Conservation (phyloP, 257 asterid genomes). For the Nyctanthes arbortristis region DNA sequence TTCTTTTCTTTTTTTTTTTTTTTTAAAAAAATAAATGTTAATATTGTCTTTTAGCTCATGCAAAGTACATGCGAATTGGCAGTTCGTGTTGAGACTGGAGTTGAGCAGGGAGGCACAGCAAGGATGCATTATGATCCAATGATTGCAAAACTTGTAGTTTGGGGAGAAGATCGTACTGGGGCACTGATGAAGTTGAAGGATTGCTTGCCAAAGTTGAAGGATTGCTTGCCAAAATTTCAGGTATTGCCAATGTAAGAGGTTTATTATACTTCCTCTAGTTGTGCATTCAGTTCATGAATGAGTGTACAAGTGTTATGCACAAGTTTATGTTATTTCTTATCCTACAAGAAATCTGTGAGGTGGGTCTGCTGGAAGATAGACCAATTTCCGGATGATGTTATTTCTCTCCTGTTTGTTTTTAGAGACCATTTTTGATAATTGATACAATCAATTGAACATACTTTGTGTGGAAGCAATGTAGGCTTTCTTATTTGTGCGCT, state of each 20-base stretch:
- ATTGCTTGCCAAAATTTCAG: conserved; percentile 88
- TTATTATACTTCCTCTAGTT: conserved; percentile 7
- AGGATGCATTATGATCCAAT: conserved; percentile 99
- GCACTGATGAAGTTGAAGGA: conserved; percentile 90
- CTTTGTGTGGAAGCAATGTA: too few species aligned
- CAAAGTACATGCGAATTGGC: conserved; percentile 37
- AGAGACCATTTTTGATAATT: too few species aligned
- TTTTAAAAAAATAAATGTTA: too few species aligned
- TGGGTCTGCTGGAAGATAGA: neutral
- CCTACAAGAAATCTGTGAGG: conserved; percentile 9
- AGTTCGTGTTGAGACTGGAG: conserved; percentile 99
- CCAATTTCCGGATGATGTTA: too few species aligned
- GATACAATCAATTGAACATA: too few species aligned
- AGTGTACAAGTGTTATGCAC: too few species aligned
- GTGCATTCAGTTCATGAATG: conserved; percentile 1
- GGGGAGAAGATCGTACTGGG: conserved; percentile 86
- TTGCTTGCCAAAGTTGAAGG: too few species aligned
- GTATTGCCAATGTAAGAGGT: conserved; percentile 35
- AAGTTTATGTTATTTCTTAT: conserved; percentile 8
- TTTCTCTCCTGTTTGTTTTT: too few species aligned
- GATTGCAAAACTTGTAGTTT: conserved; percentile 98
- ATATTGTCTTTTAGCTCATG: conserved; percentile 30
- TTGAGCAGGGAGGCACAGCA: conserved; percentile 90
- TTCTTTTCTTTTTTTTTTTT: too few species aligned
- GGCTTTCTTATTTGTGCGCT: too few species aligned